These are phyloP conservation scores for Pezicula carpinea DNA, from an alignment of 2,329 filamentous ascomycete species.

Conservation along the genomic window DNA sequence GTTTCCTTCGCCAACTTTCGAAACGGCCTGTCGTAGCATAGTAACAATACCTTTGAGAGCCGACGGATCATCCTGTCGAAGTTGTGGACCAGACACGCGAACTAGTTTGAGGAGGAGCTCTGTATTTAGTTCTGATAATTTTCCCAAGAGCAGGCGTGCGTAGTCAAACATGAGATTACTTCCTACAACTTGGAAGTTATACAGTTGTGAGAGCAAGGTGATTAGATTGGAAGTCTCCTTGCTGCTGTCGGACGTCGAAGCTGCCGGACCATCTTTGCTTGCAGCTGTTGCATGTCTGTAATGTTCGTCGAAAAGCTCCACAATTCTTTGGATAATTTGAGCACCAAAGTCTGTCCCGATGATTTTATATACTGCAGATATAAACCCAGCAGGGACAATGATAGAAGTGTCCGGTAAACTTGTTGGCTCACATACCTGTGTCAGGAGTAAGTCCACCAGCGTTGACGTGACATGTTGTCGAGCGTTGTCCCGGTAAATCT, in stretches of 20 bases:
- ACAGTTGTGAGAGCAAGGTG: slow-evolving; percentile 78
- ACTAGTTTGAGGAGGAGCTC: slow-evolving; percentile 84
- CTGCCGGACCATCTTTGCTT: slow-evolving; percentile 26
- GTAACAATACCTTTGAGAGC: slow-evolving; percentile 84
- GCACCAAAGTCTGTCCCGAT: slow-evolving; percentile 87
- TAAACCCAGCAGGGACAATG: slow-evolving; percentile 84
- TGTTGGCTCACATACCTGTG: slow-evolving; percentile 75
- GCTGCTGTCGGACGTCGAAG: slow-evolving; percentile 21
- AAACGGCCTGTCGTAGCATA: slow-evolving; percentile 68
- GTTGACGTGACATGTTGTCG: slow-evolving; percentile 84
- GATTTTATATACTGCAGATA: slow-evolving; percentile 81
- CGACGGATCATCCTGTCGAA: slow-evolving; percentile 84
- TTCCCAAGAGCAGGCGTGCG: slow-evolving; percentile 68
- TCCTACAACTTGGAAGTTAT: slow-evolving; percentile 85
- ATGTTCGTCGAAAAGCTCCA: slow-evolving; percentile 67
- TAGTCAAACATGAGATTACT: slow-evolving; percentile 87
- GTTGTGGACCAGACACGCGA: slow-evolving; percentile 72
- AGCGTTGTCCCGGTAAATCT: slow-evolving; percentile 76
- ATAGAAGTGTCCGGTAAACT: slow-evolving; percentile 82
- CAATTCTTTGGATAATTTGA: slow-evolving; percentile 73
- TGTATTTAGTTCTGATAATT: slow-evolving; percentile 79
- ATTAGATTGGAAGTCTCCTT: slow-evolving; percentile 75
- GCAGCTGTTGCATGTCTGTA: slow-evolving; percentile 43
- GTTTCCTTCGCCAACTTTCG: slow-evolving; percentile 61
- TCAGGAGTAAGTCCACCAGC: slow-evolving; percentile 71